Evolutionary conservation across 202 grass and related monocot genomes (phyloP).

Genomic region (Sporobolus alterniflorus): DNA sequence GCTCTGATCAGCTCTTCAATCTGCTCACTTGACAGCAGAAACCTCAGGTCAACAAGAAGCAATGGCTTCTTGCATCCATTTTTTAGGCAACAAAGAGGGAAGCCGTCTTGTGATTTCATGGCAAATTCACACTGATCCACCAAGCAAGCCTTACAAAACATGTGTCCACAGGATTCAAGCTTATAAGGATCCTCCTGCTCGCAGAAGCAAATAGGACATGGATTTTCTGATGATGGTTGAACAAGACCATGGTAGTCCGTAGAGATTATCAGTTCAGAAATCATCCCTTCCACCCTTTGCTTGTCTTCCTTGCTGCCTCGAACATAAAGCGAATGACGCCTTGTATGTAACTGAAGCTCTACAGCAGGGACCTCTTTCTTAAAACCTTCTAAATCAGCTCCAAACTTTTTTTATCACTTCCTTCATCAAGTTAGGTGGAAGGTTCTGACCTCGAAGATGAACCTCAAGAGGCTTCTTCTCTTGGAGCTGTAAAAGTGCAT

Average conservation of each 20-base stretch:
- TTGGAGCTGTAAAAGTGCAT: slow-evolving; percentile 57
- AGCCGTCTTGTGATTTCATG: slow-evolving; percentile 70
- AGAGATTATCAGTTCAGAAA: slow-evolving; percentile 60
- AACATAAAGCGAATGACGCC: slow-evolving; percentile 66
- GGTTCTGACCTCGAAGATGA: slow-evolving; percentile 58
- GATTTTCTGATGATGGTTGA: slow-evolving; percentile 44
- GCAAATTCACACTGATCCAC: slow-evolving; percentile 84
- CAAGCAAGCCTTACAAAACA: slow-evolving; percentile 77
- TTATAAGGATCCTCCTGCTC: slow-evolving; percentile 87
- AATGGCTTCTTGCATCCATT: slow-evolving; percentile 70
- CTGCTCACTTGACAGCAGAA: slow-evolving; percentile 57
- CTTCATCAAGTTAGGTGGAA: slow-evolving; percentile 88
- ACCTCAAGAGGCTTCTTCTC: slow-evolving; percentile 71
- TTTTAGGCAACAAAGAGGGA: slow-evolving; percentile 78
- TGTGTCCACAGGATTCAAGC: slow-evolving; percentile 88
- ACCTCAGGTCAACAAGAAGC: slow-evolving; percentile 68
- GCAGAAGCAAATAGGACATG: slow-evolving; percentile 89
- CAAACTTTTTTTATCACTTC: slow-evolving; percentile 75
- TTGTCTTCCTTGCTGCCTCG: slow-evolving; percentile 75
- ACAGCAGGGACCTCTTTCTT: slow-evolving; percentile 59
- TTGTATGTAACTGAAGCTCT: slow-evolving; percentile 64
- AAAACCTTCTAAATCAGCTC: slow-evolving; percentile 75
- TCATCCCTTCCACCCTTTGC: slow-evolving; percentile 64
- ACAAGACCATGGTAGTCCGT: slow-evolving; percentile 33
- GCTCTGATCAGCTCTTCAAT: slow-evolving; percentile 86